These are phyloP conservation scores for Epichloe amarillans DNA, from an alignment of 2,329 filamentous ascomycete species.

Conservation along the genomic window DNA sequence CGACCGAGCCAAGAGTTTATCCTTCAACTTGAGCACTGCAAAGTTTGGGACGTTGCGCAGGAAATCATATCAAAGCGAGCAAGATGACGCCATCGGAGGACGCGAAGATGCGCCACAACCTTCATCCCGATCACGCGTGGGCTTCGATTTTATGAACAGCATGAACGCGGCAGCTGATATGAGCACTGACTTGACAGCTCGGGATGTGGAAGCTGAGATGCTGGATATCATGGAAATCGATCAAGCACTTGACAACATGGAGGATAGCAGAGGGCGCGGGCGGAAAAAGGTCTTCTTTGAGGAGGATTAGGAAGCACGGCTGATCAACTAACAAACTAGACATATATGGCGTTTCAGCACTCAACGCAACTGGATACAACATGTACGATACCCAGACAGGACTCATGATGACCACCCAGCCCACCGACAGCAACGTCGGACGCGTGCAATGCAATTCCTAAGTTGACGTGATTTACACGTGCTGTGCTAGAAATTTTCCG, in stretches of 20 bases:
- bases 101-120: constrained; percentile 13
- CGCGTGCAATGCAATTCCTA: not conserved
- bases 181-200: constrained; percentile 32
- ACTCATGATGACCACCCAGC: not conserved
- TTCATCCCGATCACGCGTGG: constrained; percentile 20
- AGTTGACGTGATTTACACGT: not conserved
- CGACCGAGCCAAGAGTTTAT: constrained; percentile 23
- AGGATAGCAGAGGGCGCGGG: constrained; percentile 32
- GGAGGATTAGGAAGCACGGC: constrained; percentile 16
- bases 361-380: not conserved
- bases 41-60: constrained; percentile 25
- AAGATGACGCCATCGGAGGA: constrained; percentile 10
- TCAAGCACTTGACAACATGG: constrained; percentile 42
- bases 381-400: constrained; percentile 7
- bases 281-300: constrained; percentile 41
- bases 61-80: constrained; percentile 15
- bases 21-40: constrained; percentile 37
- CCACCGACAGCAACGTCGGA: not conserved
- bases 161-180: constrained; percentile 40
- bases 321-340: constrained; percentile 11
- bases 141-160: constrained; percentile 37
- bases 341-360: constrained; percentile 8
- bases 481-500: constrained; percentile 26
- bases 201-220: constrained; percentile 46
- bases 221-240: constrained; percentile 55